Evolutionary conservation across 1,139 yeast species (phyloP), one percentile per base, ranked within the genome.

Genomic region (Saccharomyces hybrid): DNA sequence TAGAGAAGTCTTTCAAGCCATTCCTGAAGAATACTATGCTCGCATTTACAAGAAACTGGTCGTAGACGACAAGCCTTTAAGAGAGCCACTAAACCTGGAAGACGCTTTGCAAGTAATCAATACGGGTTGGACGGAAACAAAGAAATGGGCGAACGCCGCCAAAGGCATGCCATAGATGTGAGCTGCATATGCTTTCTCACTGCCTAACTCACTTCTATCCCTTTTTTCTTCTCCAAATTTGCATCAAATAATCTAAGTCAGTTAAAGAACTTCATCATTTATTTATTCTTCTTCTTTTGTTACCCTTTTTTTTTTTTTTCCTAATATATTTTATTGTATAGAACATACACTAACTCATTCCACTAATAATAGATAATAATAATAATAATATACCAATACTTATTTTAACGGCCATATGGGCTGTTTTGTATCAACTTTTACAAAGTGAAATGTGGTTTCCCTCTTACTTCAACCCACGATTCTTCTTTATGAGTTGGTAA

Each of bases 51-150:
- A 73, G 47, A 77, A 76, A 55, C 71, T 86, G 59, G 82, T 86
- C 16, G 78, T 82, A 32, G 82, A 82, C 64, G 82, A 82, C 41
- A 79, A 78, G 61, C 73, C 76, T 1, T 73, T 86, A 61, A 81
- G 78, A 60, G 78, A 74, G 62, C 80, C 83, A 34, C 72, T 86
- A 67, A 85, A 84, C 65, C 73, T 86, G 60, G 71, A 71, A 55
- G 91, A 86, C 64, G 78, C 83, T 49, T 64, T 85, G 54, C 76
- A 76, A 56, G 78, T 86, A 14, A 78, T 86, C 41, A 79, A 85
- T 62, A 78, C 81, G 4, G 93, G 91, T 6, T 86, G 95, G 95
- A 73, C 76, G 19, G 81, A 80, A 54, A 80, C 79, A 24, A 83
- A 78, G 56, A 78, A 78, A 62, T 85, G 88, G 84, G 88, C 83